Base-by-base conservation (phyloP, 1,284 basidiomycete genomes). In the Sporisorium scitamineum region DNA sequence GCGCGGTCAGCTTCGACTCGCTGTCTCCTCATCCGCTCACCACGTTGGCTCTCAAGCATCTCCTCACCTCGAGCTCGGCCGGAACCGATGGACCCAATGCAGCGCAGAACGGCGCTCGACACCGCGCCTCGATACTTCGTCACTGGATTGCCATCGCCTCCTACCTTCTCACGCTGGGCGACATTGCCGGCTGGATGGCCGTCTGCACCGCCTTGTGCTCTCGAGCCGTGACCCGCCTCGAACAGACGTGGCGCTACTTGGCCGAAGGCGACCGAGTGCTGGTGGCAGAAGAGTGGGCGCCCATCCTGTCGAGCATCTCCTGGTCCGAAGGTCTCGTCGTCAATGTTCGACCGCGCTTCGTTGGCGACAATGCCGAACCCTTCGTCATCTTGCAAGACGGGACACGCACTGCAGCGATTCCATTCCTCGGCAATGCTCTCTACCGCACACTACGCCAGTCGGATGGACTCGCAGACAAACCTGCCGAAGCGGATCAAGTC, bases 121-220 rank as follows among this genome's bases (percentile, higher is more conserved):
- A 78, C 34, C 80, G 82, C 26, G 84, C 80, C 16, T 64, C 73
- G 7, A 60, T 85, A 22, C 72, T 85, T 29, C 72, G 78, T 29
- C 84, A 84, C 42, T 85, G 84, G 84, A 80, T 82, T 37, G 76
- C 78, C 27, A 61, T 84, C 53, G 81, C 74, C n/a, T 74, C 68
- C 8, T 78, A 70, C 45, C 66, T 83, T 9, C 69, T 78, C 27
- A 68, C 58, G 3, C 55, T 76, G 5, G 73, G 77, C 20, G 82
- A 84, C 47, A 22, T 82, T 5, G 75, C 78, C 0, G 83, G 80
- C 31, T 85, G 84, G 84, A 59, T 77, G 34, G 83, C 84, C 16
- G 71, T 85, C 11, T 69, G 61, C 39, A 72, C 77, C 9, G 83
- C 81, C 5, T 53, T 85, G 37, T 84, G 83, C 55, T 84, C 83